Base-by-base conservation (phyloP, 164 flowering plant genomes). In the Magnolia officinalis region DNA sequence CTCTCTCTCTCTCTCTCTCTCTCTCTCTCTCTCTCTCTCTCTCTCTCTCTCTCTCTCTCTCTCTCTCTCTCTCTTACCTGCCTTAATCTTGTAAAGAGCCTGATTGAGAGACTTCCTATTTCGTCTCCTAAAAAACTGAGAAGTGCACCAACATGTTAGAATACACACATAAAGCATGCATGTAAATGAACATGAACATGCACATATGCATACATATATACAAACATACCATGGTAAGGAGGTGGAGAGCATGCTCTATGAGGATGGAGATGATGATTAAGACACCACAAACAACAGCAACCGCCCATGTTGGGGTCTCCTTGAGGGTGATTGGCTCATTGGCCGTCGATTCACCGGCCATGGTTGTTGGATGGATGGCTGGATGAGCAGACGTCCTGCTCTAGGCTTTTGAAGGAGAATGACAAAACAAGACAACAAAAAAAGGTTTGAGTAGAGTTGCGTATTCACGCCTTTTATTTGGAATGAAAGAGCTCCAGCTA, bases 261-360 rank as follows among this genome's bases (percentile, higher is more conserved):
- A 88, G 72, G 45, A 91, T 65, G 64, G 96, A 91, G 45, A 85
- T 52, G 2, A 80, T 5, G 6, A 91, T 79, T 68, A 91, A 55
- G 45, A 87, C 9, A 52, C 82, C 81, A 63, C 88, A 86, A 76
- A 91, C 89, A 61, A 78, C 58, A 1, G 96, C 87, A 55, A 91
- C 84, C 26, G 93, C 93, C 96, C 95, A 91, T 67, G 89, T 86
- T 31, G 95, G 89, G 50, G 95, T 91, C 52, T 19, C 19, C 72
- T 87, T 87, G 1, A 91, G 85, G 19, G 88, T 76, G 23, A 31
- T 31, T 4, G 21, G 31, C 20, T 45, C 58, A 7, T 2, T 13
- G 58, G 71, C 2, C 31, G 72, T 31, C 18, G 72, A 70, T 49
- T 37, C 21, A n/a, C 55, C 72, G 8, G 58, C 58, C 72, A 68